phyloP scores from a whole-genome alignment of 257 asterid genomes.

The Ligustrum vulgare region DNA sequence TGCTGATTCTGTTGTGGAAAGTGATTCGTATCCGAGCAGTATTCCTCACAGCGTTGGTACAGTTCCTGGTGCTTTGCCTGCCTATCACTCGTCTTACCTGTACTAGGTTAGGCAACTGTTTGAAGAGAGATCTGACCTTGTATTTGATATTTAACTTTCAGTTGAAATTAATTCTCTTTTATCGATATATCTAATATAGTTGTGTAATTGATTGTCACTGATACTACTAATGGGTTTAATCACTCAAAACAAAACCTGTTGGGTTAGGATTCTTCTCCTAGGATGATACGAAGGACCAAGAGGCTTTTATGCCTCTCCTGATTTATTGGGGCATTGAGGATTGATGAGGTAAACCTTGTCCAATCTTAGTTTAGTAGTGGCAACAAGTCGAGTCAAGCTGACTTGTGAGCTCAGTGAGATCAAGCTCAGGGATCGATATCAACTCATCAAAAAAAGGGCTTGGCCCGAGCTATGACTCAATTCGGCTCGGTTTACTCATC shows the following conservation, averaged over 20 bases:
- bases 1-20: constrained; percentile 55
- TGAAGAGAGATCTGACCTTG: background rate
- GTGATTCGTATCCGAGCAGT: constrained; percentile 35
- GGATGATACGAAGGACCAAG: no score
- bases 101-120: constrained; percentile 26
- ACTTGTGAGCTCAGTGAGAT: no score
- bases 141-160: background rate
- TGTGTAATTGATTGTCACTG: background rate
- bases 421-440: no score
- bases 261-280: background rate
- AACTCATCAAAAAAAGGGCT: no score
- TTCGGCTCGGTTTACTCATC: no score
- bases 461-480: no score
- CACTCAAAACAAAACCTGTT: background rate
- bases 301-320: no score
- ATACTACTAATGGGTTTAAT: background rate
- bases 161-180: background rate
- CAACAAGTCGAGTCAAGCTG: no score
- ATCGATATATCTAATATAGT: background rate
- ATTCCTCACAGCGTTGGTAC: constrained; percentile 26
- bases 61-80: constrained; percentile 32
- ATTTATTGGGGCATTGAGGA: no score
- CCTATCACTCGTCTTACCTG: constrained; percentile 46
- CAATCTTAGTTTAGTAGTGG: no score
- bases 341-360: no score